A percentile compares a stretch with the other conserved stretches of the same genome.
Conservation (phyloP, 83 land plant species). For the Picea mariana region DNA sequence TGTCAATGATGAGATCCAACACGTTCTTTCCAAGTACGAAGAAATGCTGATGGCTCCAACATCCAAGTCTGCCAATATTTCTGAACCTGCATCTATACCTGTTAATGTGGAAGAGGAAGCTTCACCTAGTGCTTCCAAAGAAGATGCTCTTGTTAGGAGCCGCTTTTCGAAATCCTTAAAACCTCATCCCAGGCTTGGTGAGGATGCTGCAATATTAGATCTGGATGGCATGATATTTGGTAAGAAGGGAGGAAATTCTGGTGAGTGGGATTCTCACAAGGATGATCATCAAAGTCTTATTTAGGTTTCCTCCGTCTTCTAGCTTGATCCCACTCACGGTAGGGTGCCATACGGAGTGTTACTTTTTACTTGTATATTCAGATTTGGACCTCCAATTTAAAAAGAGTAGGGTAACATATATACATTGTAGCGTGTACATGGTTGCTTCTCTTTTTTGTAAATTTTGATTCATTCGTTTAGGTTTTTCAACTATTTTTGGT, state of each 20-base stretch:
- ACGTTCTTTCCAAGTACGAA: slow-evolving; percentile 48
- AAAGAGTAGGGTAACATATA: not conserved
- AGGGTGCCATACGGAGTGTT: not conserved
- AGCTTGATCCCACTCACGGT: not conserved
- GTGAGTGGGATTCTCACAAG: slow-evolving; percentile 5
- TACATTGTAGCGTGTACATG: not conserved
- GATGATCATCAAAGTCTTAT: slow-evolving; percentile 11
- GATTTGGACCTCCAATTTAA: slow-evolving; percentile 1
- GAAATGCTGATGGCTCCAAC: slow-evolving; percentile 23
- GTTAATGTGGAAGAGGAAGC: slow-evolving; percentile 16
- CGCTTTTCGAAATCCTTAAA: not conserved
- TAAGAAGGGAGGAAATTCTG: slow-evolving; percentile 16
- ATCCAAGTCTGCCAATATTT: slow-evolving; percentile 11
- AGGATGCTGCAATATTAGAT: slow-evolving; percentile 15
- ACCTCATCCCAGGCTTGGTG: slow-evolving; percentile 7
- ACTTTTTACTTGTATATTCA: slow-evolving; percentile 9
- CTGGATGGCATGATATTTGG: slow-evolving; percentile 19
- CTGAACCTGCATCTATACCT: slow-evolving; percentile 21
- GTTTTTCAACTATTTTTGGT: not conserved
- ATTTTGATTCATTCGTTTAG: slow-evolving; percentile 5
- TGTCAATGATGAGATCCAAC: slow-evolving; percentile 80
- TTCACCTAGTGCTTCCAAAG: slow-evolving; percentile 7
- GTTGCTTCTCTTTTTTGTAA: not conserved
- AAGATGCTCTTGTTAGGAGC: slow-evolving; percentile 12
- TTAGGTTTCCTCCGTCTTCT: not conserved